Base-by-base conservation (phyloP, 371 early-diverging fungal species). In the Rhizomucor miehei region DNA sequence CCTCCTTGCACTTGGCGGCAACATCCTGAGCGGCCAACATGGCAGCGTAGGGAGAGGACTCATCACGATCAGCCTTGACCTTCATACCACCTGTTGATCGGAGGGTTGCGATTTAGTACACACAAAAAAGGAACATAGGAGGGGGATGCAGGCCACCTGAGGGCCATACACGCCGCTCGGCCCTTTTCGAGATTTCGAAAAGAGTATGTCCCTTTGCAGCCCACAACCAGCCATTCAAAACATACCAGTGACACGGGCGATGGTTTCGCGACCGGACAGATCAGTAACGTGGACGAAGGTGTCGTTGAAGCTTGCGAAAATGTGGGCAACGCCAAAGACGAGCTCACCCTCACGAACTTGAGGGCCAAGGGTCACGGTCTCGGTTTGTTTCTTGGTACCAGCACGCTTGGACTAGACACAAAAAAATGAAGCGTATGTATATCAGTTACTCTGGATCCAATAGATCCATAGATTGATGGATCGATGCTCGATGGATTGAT, bases 61-160 rank as follows among this genome's bases (percentile, higher is more conserved):
- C 99, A 82, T 99, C 99, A 85, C 99, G 98, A 83, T 99, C 99
- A 65, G 99, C 97, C 92, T 99, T 99, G 71, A 99, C 99, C 88
- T 97, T 99, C 99, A 99, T 99, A 75, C 99, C 99, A 89, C 95
- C 93, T 91, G 65, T 8, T 51, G 41, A 41, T 46, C 29, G 40
- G 25, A 39, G 51, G 8, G n/a, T 16, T 29, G 35, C 19, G 3
- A 6, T 4, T 44, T 54, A 54, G 21, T 36, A 62, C 36, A 54
- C 54, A 65, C 51, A 48, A 38, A 51, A 44, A 66, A 62, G 58
- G 65, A 44, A 52, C 57, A 48, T 52, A 25, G 54, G 59, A 65
- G 54, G 56, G 63, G 73, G 65, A 61, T 64, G 57, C 54, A 54
- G 49, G 54, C 65, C 58, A 69, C 59, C 52, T 40, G 57, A 60